Evolutionary conservation across 163 green algal genomes (phyloP).

Genomic region (Scenedesmus sp.): DNA sequence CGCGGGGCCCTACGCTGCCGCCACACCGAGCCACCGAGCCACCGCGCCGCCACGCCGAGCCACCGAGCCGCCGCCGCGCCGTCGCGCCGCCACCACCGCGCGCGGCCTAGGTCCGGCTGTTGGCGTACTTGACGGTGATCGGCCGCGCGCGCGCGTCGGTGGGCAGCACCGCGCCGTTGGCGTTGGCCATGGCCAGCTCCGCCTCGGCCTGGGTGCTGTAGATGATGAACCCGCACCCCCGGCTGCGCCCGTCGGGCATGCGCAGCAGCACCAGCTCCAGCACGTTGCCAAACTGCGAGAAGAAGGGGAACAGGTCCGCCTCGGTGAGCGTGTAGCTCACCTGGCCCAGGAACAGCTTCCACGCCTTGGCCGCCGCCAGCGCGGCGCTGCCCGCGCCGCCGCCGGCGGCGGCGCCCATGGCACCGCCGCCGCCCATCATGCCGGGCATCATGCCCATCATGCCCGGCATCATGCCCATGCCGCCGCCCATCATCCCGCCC

Average conservation of each 20-base stretch:
- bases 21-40: not conserved
- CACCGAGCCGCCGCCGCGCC: too few species aligned
- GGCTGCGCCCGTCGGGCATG: constrained; percentile 60
- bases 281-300: constrained; percentile 77
- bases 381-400: constrained; percentile 20
- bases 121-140: constrained; percentile 83
- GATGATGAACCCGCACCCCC: constrained; percentile 89
- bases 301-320: constrained; percentile 80
- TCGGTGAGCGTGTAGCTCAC: constrained; percentile 64
- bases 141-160: constrained; percentile 61
- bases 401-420: constrained; percentile 1
- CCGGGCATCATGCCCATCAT: constrained; percentile 25
- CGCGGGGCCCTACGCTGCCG: too few species aligned
- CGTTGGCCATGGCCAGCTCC: constrained; percentile 63
- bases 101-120: constrained; percentile 1
- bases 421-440: constrained; percentile 8
- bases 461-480: constrained; percentile 19
- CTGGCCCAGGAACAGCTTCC: constrained; percentile 90
- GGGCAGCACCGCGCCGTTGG: constrained; percentile 67
- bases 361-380: constrained; percentile 36
- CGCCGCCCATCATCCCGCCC: not conserved
- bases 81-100: too few species aligned
- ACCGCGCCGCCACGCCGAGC: not conserved
- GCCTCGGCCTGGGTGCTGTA: constrained; percentile 73
- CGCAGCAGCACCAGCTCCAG: constrained; percentile 89